These are phyloP conservation scores for Brassica rapa DNA, from an alignment of 345 rosid species.

Conservation along the genomic window DNA sequence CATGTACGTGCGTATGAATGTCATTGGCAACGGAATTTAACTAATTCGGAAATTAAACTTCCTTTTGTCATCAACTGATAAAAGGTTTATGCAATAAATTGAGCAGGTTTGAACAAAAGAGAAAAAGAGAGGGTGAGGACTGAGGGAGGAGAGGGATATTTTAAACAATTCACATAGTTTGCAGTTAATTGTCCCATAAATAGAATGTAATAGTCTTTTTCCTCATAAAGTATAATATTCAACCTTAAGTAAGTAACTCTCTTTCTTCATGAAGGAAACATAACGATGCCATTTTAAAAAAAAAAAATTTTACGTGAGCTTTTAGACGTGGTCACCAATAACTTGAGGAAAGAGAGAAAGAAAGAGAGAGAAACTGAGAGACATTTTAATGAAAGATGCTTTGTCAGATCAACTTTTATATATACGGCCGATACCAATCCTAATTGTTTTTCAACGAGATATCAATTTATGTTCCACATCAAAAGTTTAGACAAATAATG, in stretches of 20 bases:
- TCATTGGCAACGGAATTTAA: not conserved
- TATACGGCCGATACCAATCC: constrained; percentile 3
- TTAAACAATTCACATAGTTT: not conserved
- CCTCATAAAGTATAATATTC: constrained; percentile 1
- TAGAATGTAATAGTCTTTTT: not conserved
- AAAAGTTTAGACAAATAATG: no score
- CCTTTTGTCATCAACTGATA: not conserved
- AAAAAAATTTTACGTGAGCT: not conserved
- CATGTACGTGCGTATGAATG: not conserved
- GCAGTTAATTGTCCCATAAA: not conserved
- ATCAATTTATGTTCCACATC: no score
- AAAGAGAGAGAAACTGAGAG: not conserved
- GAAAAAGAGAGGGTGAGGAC: no score
- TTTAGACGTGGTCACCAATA: not conserved
- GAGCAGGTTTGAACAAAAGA: not conserved
- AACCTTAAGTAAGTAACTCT: constrained; percentile 6
- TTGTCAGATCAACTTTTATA: not conserved
- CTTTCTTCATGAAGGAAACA: constrained; percentile 7
- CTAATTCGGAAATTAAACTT: not conserved
- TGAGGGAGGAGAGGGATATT: not conserved
- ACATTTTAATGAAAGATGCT: not conserved
- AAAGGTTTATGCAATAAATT: constrained; percentile 2
- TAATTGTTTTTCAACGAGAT: not conserved
- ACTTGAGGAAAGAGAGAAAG: not conserved
- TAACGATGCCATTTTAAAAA: not conserved